A percentile compares a stretch with the other conserved stretches of the same genome.
Conservation (phyloP, 805 yeast genomes). For the Candida maesae region DNA sequence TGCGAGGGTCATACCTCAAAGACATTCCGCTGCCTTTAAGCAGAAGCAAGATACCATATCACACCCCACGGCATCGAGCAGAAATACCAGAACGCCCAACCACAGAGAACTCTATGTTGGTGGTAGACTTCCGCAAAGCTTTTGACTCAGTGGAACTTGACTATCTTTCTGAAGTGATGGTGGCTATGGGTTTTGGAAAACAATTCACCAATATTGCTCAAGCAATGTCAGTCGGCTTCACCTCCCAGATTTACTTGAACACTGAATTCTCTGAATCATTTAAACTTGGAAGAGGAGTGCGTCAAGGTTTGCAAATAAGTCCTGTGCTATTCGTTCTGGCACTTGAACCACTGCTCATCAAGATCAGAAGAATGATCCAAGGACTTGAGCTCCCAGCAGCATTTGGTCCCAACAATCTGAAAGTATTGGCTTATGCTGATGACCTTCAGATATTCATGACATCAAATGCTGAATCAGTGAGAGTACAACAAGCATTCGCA, state of each 20-base stretch:
- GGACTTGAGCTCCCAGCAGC: background rate
- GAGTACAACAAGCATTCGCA: background rate
- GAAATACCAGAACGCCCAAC: background rate
- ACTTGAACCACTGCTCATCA: background rate
- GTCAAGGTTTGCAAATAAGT: background rate
- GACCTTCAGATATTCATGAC: background rate
- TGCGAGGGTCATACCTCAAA: background rate
- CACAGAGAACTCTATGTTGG: background rate
- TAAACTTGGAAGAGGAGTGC: background rate
- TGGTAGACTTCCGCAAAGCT: background rate
- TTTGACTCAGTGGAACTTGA: background rate
- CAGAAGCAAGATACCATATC: background rate
- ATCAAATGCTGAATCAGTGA: background rate
- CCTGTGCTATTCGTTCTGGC: background rate
- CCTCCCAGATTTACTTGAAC: background rate
- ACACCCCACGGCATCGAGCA: background rate
- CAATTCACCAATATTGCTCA: background rate
- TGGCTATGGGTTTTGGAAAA: background rate
- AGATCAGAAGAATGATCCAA: background rate
- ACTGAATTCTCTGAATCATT: background rate
- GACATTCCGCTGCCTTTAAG: no score
- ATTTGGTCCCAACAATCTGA: background rate
- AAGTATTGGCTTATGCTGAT: background rate
- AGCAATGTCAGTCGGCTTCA: background rate
- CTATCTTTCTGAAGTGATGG: background rate